Base-by-base conservation (phyloP, 352 stramenopile species). In the Discostella stelligera region DNA sequence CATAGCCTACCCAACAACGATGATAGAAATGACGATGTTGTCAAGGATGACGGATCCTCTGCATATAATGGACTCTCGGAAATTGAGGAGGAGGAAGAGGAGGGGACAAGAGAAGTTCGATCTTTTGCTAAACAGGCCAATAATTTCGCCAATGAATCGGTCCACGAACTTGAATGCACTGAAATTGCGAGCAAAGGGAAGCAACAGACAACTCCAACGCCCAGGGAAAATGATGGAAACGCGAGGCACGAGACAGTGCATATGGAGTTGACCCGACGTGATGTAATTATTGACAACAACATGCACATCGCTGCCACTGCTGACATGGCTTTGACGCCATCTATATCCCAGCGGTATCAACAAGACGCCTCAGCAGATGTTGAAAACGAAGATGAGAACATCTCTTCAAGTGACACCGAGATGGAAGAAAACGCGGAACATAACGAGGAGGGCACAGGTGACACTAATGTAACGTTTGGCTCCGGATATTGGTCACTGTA, bases 401-500 rank as follows among this genome's bases (percentile, higher is more conserved):
- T 21, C 16, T 9, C 61, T 60, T 18, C 11, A 55, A 32, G 4
- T 46, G 64, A 63, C 30, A 39, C 32, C 0, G 23, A 62, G 2
- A 39, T 66, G 53, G 71, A 73, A 20, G 30, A 73, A 30, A 39
- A 32, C 18, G 13, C 27, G 13, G 50, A 66, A 53, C 21, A 67
- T 10, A n/a, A 32, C 30, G 53, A 50, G 6, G 48, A 68, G 46
- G 39, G 39, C 39, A 79, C 62, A 3, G 62, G 55, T 30, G 71
- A 79, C 37, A 79, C 71, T 50, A 37, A 65, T 44, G 16, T 72
- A 6, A 67, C 63, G 32, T 64, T 63, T 53, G 71, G 27, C 30
- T 77, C 61, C 14, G 59, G 53, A 10, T 55, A 48, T 20, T 80
- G 72, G 64, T 82, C 74, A 13, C 21, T 83, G 13, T 83, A 83